phyloP scores from a whole-genome alignment of 306 rosid species.

The Begonia loranthoides region DNA sequence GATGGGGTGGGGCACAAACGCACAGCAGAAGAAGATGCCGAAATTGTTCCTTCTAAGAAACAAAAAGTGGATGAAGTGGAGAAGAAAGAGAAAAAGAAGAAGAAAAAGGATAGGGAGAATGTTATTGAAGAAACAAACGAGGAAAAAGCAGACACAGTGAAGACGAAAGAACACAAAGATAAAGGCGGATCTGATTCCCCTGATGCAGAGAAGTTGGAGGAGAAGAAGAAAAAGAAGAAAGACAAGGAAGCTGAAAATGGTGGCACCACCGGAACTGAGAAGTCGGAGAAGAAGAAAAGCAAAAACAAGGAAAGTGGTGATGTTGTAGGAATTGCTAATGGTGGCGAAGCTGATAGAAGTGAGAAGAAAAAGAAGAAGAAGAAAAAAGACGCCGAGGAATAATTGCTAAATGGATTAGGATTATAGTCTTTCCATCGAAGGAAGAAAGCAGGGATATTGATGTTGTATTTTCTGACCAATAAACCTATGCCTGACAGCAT shows the following conservation, averaged over 20 bases:
- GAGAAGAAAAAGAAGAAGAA: conserved; percentile 55
- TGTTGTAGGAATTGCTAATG: not conserved
- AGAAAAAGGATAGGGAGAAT: conserved; percentile 38
- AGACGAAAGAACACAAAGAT: conserved; percentile 24
- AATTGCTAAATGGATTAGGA: conserved; percentile 10
- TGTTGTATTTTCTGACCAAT: too few relatives aligned
- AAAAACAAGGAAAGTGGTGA: too few relatives aligned
- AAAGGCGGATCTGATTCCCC: conserved; percentile 30
- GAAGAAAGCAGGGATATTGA: too few relatives aligned
- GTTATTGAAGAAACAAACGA: conserved; percentile 16
- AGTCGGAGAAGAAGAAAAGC: not conserved
- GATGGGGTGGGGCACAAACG: conserved; percentile 33
- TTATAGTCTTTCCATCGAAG: not conserved
- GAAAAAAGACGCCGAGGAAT: conserved; percentile 39
- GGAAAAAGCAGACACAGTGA: conserved; percentile 23
- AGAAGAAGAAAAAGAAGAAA: conserved; percentile 59
- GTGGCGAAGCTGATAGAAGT: conserved; percentile 29
- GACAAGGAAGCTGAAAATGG: conserved; percentile 35
- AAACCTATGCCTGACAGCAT: too few relatives aligned
- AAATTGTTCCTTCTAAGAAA: conserved; percentile 39
- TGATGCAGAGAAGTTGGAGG: conserved; percentile 42
- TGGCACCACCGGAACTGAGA: conserved; percentile 12
- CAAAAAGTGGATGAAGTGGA: conserved; percentile 25
- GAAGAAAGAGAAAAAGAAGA: conserved; percentile 38
- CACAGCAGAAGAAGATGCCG: conserved; percentile 26